These are phyloP conservation scores for Phyllosticta citriasiana DNA, from an alignment of 2,329 filamentous ascomycete species.

Conservation along the genomic window DNA sequence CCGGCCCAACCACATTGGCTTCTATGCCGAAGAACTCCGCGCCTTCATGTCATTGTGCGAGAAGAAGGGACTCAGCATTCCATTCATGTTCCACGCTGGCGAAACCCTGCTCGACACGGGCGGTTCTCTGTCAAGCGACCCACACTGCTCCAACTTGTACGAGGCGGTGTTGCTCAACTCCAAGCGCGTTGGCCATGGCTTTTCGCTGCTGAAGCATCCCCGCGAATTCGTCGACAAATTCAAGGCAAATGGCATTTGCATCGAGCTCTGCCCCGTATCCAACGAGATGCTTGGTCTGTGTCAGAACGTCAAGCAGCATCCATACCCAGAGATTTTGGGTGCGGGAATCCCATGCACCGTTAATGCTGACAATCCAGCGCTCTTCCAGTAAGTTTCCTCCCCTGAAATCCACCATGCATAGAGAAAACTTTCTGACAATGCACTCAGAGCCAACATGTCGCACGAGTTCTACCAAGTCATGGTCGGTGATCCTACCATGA, in stretches of 20 bases:
- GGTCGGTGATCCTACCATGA: slow-evolving; percentile 57
- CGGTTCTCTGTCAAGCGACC: slow-evolving; percentile 46
- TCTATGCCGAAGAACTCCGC: slow-evolving; percentile 48
- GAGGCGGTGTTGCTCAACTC: slow-evolving; percentile 57
- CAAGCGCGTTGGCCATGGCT: slow-evolving; percentile 66
- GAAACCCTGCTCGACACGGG: slow-evolving; percentile 59
- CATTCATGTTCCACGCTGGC: slow-evolving; percentile 67
- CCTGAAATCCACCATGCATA: background rate
- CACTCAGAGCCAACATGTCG: slow-evolving; percentile 53
- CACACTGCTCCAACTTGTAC: slow-evolving; percentile 50
- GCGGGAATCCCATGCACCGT: slow-evolving; percentile 64
- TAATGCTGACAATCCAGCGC: slow-evolving; percentile 64
- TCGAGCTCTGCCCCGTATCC: slow-evolving; percentile 70
- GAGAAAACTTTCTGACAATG: background rate
- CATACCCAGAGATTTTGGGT: slow-evolving; percentile 59
- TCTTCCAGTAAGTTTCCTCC: slow-evolving; percentile 48
- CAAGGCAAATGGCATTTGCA: slow-evolving; percentile 48
- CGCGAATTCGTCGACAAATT: slow-evolving; percentile 53
- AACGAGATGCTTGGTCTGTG: slow-evolving; percentile 67
- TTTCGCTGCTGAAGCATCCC: slow-evolving; percentile 57
- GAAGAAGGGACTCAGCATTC: slow-evolving; percentile 44
- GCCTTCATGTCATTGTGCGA: slow-evolving; percentile 46
- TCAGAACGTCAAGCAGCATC: slow-evolving; percentile 53
- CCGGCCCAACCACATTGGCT: slow-evolving; percentile 48
- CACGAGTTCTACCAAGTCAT: slow-evolving; percentile 72